Evolutionary conservation across 257 asterid genomes (phyloP), one percentile per base, ranked within the genome.

Genomic region (Nicotiana sylvestris): DNA sequence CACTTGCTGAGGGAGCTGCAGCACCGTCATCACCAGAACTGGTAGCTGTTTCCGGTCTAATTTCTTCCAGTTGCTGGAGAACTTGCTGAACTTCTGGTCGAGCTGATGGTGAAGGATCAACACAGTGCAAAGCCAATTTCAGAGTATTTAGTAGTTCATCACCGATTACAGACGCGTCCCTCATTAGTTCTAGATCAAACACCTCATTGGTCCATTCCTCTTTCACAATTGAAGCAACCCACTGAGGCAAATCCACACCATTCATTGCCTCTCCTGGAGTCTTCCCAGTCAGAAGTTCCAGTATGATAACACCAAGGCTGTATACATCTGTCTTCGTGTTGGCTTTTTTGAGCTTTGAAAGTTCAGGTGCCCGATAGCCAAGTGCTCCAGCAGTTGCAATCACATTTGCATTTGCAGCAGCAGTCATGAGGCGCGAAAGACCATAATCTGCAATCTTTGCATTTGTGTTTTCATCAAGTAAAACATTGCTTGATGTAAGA

Each of bases 121-220:
- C 99, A 9, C 99, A 96, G 80, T 94, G 98, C 90, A 96, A 78
- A 9, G 98, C 98, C 85, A 94, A 83, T 83, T 96, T 96, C 91
- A 96, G 61, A 0, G 97, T 91, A 32, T 93, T 92, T 89, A 96
- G 76, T 82, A 96, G 49, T 86, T 94, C 99, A 80, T 96, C 99
- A 6, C 99, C 98, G n/a, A 93, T 90, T 1, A 88, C 92, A 0
- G 98, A 85, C 1, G 97, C 98, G 77, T 94, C 98, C 89, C 91
- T 92, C 98, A 96, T 94, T 83, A 96, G 82, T 85, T 96, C 99
- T 89, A 96, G 76, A 76, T 96, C 98, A 29, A 96, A 96, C 17
- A 94, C 97, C 74, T 94, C 99, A 43, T 96, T 96, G 1, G 99
- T 96, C 99, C 99, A 96, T 86, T 96, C 99, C 83, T 96, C 97